Base-by-base conservation (phyloP, 2,329 filamentous ascomycete species). In the Sphaerulina musiva region DNA sequence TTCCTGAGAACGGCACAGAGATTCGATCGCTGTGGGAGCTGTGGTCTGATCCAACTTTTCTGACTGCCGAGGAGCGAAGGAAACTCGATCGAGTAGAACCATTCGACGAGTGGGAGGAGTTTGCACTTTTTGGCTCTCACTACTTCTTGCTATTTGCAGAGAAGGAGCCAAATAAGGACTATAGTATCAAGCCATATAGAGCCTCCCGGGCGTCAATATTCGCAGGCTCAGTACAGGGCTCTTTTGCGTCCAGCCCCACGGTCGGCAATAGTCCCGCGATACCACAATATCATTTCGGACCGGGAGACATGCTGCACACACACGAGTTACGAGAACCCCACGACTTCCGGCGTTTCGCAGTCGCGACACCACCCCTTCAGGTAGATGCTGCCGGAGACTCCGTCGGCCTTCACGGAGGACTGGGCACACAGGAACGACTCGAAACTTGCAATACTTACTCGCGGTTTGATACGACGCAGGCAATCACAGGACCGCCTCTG, bases 51-150 rank as follows among this genome's bases (percentile, higher is more conserved):
- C 74, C 82, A 11, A 66, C 73, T 2, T 91, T 91, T 68, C 71
- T 95, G 17, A 76, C 75, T 5, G 65, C 77, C 1, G 70, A 76
- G 1, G 78, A 88, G 57, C 80, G 88, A 59, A 73, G 68, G 36
- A 73, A 72, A 9, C 72, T 96, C 11, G 85, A 95, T 62, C 66
- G 73, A 0, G 71, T 90, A 12, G 92, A 96, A 66, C 83, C 86
- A 0, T 96, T 97, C 66, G 92, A 97, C 69, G 91, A 96, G 71
- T 95, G 89, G 89, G 92, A 97, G 70, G 92, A 96, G 65, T 90
- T 96, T 66, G 84, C 86, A 2, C 75, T 95, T 0, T 95, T 95
- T 69, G 83, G 81, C 2, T 83, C 84, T 34, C 91, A 96, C 70
- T 95, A 95, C 70, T 87, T 91, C 62, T 72, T 96, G 42, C 76